Conservation (phyloP, 192 early-diverging fungal genomes). For the Backusella mclennaniae region DNA sequence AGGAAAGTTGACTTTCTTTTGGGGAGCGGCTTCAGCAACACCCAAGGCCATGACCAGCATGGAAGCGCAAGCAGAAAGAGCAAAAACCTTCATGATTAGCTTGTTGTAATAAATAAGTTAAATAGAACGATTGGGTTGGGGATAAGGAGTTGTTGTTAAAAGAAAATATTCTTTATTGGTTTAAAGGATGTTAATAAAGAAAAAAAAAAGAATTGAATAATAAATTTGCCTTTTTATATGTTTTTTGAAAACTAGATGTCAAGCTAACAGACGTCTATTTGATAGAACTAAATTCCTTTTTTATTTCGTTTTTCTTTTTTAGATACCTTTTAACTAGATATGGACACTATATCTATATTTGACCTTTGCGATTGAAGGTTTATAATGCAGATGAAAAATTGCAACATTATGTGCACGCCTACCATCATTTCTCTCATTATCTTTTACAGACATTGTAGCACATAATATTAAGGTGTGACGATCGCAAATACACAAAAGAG, state of each 20-base stretch:
- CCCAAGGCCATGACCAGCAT: not conserved
- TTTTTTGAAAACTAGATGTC: not conserved
- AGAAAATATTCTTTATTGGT: not conserved
- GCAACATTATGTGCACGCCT: not conserved
- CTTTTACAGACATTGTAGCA: not conserved
- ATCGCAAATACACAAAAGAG: not conserved
- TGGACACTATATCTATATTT: not conserved
- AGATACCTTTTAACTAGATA: not conserved
- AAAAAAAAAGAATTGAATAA: not conserved
- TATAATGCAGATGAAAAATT: not conserved
- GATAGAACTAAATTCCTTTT: not conserved
- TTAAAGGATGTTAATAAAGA: not conserved
- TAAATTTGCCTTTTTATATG: not conserved
- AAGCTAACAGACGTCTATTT: not conserved
- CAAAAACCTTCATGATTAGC: not conserved
- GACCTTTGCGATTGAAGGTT: not conserved
- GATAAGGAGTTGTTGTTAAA: not conserved
- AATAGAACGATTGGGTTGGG: not conserved
- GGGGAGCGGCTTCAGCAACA: not conserved
- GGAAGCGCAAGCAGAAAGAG: not conserved
- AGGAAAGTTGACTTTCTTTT: conserved; percentile 10
- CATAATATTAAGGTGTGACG: not conserved
- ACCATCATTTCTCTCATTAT: not conserved
- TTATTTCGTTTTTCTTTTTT: not conserved
- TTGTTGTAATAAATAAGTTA: not conserved